phyloP scores from a whole-genome alignment of 441 rosid genomes.

The Mallotus repandus region DNA sequence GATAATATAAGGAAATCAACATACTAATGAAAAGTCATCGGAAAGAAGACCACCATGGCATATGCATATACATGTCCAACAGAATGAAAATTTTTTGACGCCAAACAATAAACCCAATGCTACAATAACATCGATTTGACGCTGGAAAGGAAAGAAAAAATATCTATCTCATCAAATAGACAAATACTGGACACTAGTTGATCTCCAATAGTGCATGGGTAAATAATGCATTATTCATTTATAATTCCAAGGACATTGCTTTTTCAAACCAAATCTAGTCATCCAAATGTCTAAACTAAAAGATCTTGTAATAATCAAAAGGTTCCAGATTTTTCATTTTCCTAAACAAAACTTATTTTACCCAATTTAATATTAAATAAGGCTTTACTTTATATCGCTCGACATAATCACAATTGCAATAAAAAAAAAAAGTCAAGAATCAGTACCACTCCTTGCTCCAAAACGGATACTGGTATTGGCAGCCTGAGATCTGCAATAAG shows the following conservation, averaged over 20 bases:
- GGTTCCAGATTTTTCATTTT: neutral
- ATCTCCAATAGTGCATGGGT: constrained; percentile 16
- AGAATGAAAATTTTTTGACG: neutral
- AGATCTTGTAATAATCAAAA: neutral
- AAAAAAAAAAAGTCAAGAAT: constrained; percentile 15
- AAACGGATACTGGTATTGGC: constrained; percentile 58
- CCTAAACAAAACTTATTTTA: neutral
- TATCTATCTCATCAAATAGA: no score
- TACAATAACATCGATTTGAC: neutral
- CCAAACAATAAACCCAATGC: neutral
- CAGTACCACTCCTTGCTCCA: constrained; percentile 85
- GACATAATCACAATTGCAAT: constrained; percentile 5
- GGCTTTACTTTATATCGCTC: neutral
- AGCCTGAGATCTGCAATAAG: constrained; percentile 62
- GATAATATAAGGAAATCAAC: neutral
- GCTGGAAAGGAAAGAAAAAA: neutral
- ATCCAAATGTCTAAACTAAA: neutral
- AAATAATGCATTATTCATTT: neutral
- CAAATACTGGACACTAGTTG: neutral
- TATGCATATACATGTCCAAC: neutral
- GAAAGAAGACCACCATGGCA: neutral
- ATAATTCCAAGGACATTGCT: neutral
- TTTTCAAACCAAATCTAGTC: neutral
- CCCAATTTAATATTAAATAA: neutral
- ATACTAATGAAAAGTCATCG: neutral